Percentiles rank a stretch among this genome's conserved stretches.
Conservation (phyloP, 2,329 filamentous ascomycete genomes). For the Leptoxyphium fumago region DNA sequence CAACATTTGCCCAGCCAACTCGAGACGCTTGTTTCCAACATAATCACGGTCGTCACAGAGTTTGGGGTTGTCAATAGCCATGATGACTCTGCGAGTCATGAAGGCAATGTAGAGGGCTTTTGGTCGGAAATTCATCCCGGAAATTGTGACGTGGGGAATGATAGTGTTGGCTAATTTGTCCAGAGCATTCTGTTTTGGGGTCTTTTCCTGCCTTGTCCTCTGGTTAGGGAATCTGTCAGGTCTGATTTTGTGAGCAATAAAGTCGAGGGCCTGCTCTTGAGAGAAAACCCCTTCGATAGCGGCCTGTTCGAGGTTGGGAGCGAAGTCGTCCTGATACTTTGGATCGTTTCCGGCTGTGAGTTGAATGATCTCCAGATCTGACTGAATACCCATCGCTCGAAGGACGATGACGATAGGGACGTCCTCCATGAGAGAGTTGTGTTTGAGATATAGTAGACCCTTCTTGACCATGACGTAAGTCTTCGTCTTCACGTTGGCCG, state of each 20-base stretch:
- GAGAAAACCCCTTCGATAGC: constrained; percentile 74
- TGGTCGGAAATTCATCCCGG: constrained; percentile 86
- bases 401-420: constrained; percentile 90
- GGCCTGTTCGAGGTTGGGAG: constrained; percentile 88
- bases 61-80: constrained; percentile 79
- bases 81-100: constrained; percentile 91
- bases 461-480: constrained; percentile 93
- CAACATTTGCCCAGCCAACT: constrained; percentile 85
- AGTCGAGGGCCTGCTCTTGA: constrained; percentile 90
- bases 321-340: constrained; percentile 85
- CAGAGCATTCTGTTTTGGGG: constrained; percentile 78
- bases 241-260: constrained; percentile 74
- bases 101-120: constrained; percentile 93
- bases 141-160: constrained; percentile 85
- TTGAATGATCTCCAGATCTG: constrained; percentile 87
- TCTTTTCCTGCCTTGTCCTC: constrained; percentile 39
- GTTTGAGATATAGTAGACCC: constrained; percentile 72
- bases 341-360: constrained; percentile 79
- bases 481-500: constrained; percentile 94
- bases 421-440: constrained; percentile 85
- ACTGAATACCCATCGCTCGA: constrained; percentile 84
- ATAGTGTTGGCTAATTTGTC: constrained; percentile 87
- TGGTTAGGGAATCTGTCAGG: constrained; percentile 53
- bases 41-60: constrained; percentile 95
- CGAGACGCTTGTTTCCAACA: constrained; percentile 91